Evolutionary conservation across 2,329 filamentous ascomycete species (phyloP).

Genomic region (Escovopsis sp.): DNA sequence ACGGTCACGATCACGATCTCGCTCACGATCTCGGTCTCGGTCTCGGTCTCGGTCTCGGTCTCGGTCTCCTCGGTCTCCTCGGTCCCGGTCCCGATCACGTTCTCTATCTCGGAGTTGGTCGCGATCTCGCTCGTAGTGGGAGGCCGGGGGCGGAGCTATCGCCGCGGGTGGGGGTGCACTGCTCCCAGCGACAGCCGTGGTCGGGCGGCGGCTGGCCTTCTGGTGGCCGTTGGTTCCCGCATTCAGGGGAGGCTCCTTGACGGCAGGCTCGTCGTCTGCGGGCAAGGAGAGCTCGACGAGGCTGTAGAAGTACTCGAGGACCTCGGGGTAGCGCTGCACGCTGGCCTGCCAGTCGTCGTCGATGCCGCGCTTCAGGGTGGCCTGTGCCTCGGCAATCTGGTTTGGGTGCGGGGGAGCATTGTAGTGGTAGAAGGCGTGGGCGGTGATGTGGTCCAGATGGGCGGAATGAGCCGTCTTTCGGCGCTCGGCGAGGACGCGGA

Average conservation of each 20-base stretch:
- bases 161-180: slow-evolving; percentile 4
- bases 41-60: not conserved
- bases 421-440: slow-evolving; percentile 43
- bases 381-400: slow-evolving; percentile 50
- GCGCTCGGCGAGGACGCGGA: slow-evolving; percentile 43
- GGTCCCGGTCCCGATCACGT: not conserved
- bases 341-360: slow-evolving; percentile 67
- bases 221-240: slow-evolving; percentile 31
- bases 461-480: slow-evolving; percentile 42
- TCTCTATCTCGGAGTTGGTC: no score
- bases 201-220: slow-evolving; percentile 29
- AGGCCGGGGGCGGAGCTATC: slow-evolving; percentile 5
- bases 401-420: slow-evolving; percentile 41
- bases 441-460: slow-evolving; percentile 40
- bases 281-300: slow-evolving; percentile 54
- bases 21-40: not conserved
- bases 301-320: slow-evolving; percentile 68
- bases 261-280: slow-evolving; percentile 41
- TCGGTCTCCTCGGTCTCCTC: not conserved
- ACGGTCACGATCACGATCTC: no score
- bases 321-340: slow-evolving; percentile 63
- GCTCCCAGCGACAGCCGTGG: slow-evolving; percentile 21
- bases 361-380: slow-evolving; percentile 54
- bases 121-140: slow-evolving; percentile 12
- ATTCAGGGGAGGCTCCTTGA: slow-evolving; percentile 46